Evolutionary conservation across 495 filamentous ascomycete genomes (phyloP).

Genomic region (Neurospora sp.): DNA sequence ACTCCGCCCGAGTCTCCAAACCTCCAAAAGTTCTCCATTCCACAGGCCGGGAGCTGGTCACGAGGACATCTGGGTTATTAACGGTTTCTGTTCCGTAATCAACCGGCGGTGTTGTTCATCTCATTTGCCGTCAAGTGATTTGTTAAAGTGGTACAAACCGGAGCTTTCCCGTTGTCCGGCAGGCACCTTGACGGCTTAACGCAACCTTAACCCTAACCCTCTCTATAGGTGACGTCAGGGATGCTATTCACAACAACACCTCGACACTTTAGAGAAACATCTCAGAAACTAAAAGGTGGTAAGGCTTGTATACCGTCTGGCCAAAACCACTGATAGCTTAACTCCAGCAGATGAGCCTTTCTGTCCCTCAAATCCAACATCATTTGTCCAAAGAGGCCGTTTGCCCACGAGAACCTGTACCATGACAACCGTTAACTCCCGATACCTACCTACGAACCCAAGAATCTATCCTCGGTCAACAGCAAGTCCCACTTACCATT

Average conservation of each 20-base stretch:
- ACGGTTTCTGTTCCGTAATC: too few relatives aligned
- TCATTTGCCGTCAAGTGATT: too few relatives aligned
- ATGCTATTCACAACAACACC: neutral
- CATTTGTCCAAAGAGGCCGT: constrained; percentile 49
- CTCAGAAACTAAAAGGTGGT: neutral
- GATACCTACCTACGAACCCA: neutral
- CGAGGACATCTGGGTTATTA: too few relatives aligned
- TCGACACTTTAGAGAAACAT: too few relatives aligned
- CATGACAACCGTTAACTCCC: neutral
- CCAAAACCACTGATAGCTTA: constrained; percentile 18
- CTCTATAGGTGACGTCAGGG: neutral
- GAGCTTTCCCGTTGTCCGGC: neutral
- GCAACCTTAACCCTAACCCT: neutral
- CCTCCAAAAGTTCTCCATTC: too few relatives aligned
- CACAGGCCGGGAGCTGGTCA: too few relatives aligned
- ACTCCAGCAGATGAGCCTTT: constrained; percentile 34
- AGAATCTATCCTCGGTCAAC: neutral
- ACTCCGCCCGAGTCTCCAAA: too few relatives aligned
- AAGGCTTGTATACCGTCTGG: neutral
- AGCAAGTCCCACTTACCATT: constrained; percentile 31
- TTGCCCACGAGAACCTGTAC: constrained; percentile 48
- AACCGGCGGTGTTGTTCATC: too few relatives aligned
- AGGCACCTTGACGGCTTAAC: neutral
- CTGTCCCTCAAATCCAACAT: constrained; percentile 40
- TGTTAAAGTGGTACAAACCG: too few relatives aligned